Evolutionary conservation across 768 basidiomycete genomes (phyloP).

Genomic region (Kwoniella sp.): DNA sequence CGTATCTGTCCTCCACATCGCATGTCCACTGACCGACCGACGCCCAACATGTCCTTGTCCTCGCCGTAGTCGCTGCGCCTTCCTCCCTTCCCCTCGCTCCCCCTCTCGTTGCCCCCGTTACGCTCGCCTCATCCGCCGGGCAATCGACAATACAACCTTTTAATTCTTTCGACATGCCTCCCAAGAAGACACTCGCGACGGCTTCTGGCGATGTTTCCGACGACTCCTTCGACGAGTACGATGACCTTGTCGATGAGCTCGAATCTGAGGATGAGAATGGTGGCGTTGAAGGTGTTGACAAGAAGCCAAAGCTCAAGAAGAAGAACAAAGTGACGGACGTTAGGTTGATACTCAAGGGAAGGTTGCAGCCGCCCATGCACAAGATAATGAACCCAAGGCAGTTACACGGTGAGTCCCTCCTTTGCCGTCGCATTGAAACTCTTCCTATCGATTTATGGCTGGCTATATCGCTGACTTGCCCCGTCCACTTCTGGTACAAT

Average conservation of each 20-base stretch:
- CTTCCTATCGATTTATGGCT: not conserved
- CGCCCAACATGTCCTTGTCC: not conserved
- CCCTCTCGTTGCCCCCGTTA: not conserved
- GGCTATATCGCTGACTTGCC: constrained; percentile 4
- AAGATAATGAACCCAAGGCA: constrained; percentile 22
- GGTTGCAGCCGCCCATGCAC: constrained; percentile 21
- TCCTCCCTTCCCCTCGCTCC: not conserved
- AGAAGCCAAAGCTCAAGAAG: constrained; percentile 17
- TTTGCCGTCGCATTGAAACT: too few species aligned
- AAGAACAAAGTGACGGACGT: not conserved
- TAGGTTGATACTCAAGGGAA: constrained; percentile 12
- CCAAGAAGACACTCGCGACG: constrained; percentile 4
- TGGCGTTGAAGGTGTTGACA: constrained; percentile 6
- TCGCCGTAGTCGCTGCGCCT: not conserved
- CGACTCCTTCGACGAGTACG: constrained; percentile 20
- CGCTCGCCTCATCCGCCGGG: not conserved
- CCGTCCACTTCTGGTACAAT: not conserved
- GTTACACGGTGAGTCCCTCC: constrained; percentile 35
- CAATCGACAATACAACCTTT: too few species aligned
- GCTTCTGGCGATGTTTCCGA: constrained; percentile 18
- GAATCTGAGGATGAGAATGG: constrained; percentile 1
- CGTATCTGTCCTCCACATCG: not conserved
- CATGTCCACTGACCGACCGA: not conserved
- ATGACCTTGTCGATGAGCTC: constrained; percentile 22
- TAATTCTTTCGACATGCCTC: constrained; percentile 9